Conservation (phyloP, 768 basidiomycete species). For the Termitomyces bulborhizus region DNA sequence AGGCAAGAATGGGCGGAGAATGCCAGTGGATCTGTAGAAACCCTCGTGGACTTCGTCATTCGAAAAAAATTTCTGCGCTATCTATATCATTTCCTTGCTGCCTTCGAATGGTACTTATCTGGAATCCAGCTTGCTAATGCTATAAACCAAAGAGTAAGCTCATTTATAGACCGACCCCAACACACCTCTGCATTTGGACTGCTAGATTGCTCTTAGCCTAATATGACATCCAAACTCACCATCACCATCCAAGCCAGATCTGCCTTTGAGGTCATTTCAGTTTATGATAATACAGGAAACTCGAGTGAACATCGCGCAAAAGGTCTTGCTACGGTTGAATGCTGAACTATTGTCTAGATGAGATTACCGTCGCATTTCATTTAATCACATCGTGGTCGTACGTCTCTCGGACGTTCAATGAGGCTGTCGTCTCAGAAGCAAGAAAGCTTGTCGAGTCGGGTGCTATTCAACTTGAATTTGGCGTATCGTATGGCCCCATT, state of each 20-base stretch:
- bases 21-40: too few species aligned
- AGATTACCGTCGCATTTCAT: not conserved
- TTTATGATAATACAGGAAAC: slow-evolving; percentile 2
- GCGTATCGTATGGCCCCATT: slow-evolving; percentile 4
- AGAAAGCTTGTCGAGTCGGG: not conserved
- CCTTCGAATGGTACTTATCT: not conserved
- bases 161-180: not conserved
- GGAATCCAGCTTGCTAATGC: not conserved
- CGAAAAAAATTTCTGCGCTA: not conserved
- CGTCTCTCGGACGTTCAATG: not conserved
- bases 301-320: not conserved
- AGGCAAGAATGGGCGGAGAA: too few species aligned
- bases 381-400: not conserved
- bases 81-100: not conserved
- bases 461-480: not conserved
- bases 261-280: not conserved
- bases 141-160: not conserved
- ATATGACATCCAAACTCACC: not conserved
- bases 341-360: not conserved
- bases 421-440: not conserved
- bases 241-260: not conserved
- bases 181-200: not conserved
- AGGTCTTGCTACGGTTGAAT: not conserved
- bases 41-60: too few species aligned
- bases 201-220: not conserved